These are phyloP conservation scores for Hymenoscyphus salicellus DNA, from an alignment of 2,329 filamentous ascomycete genomes.

Conservation along the genomic window DNA sequence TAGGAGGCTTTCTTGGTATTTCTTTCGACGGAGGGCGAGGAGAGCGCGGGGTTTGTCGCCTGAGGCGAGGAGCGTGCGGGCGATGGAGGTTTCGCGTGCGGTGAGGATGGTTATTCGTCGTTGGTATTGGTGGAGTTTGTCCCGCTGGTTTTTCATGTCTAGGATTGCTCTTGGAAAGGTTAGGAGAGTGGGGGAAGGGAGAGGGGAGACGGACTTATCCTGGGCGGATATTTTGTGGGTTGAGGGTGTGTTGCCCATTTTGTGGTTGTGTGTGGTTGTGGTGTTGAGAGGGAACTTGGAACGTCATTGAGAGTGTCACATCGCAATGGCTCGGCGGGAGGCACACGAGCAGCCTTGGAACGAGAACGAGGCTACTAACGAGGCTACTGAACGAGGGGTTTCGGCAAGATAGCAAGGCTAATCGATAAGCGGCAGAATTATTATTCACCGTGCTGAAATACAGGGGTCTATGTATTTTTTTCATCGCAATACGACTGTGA, in stretches of 20 bases:
- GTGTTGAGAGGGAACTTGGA: background rate
- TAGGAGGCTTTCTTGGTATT: constrained; percentile 90
- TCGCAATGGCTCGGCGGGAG: background rate
- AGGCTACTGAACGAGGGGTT: background rate
- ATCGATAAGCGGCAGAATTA: constrained; percentile 15
- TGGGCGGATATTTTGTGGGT: constrained; percentile 69
- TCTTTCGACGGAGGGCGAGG: constrained; percentile 86
- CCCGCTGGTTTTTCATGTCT: constrained; percentile 95
- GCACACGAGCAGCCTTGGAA: background rate
- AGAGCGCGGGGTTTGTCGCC: constrained; percentile 80
- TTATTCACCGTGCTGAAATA: constrained; percentile 1
- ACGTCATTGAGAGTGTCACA: background rate
- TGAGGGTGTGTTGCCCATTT: constrained; percentile 64
- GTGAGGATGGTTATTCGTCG: constrained; percentile 84
- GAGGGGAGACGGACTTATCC: constrained; percentile 66
- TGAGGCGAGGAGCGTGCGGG: constrained; percentile 73
- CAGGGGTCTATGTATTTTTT: constrained; percentile 13
- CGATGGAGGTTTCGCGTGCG: constrained; percentile 80
- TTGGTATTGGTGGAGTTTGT: constrained; percentile 96
- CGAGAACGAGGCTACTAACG: background rate
- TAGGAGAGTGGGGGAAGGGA: background rate
- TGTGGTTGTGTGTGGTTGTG: background rate
- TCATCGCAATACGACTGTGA: background rate
- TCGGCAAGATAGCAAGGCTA: background rate
- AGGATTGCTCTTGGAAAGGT: constrained; percentile 72